A percentile compares a stretch with the other conserved stretches of the same genome.
phyloP scores from a whole-genome alignment of 306 rosid species.

The Fragaria vesca region DNA sequence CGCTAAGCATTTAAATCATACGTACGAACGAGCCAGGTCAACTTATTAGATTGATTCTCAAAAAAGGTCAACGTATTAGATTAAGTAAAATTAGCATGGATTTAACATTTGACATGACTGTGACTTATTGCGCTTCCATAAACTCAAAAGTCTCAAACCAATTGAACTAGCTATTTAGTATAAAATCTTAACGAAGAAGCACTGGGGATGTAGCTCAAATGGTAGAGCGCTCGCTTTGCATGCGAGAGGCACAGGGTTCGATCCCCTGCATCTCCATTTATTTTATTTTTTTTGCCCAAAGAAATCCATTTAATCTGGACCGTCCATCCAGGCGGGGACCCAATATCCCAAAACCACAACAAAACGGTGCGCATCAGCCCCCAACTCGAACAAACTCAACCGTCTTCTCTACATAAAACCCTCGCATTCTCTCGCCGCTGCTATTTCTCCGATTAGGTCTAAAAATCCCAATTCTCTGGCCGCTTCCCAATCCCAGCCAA shows the following conservation, averaged over 20 bases:
- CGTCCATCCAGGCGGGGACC: not conserved
- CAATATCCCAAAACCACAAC: not conserved
- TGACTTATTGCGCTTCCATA: too few relatives aligned
- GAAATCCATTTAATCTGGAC: not conserved
- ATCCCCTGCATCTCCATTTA: not conserved
- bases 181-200: too few relatives aligned
- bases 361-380: not conserved
- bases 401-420: not conserved
- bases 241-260: slow-evolving; percentile 7
- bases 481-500: slow-evolving; percentile 1
- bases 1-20: too few relatives aligned
- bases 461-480: not conserved
- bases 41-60: too few relatives aligned
- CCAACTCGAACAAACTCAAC: not conserved
- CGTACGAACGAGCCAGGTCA: too few relatives aligned
- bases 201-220: not conserved
- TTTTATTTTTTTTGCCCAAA: not conserved
- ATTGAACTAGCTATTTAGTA: too few relatives aligned
- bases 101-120: too few relatives aligned
- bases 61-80: too few relatives aligned
- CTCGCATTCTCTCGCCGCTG: not conserved
- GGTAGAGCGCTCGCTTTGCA: slow-evolving; percentile 10
- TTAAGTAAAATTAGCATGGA: too few relatives aligned
- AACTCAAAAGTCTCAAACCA: too few relatives aligned
- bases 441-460: not conserved